Percentiles rank a stretch among this genome's conserved stretches.
These are phyloP conservation scores for Pichia sp. DNA, from an alignment of 1,139 yeast genomes.

Conservation along the genomic window DNA sequence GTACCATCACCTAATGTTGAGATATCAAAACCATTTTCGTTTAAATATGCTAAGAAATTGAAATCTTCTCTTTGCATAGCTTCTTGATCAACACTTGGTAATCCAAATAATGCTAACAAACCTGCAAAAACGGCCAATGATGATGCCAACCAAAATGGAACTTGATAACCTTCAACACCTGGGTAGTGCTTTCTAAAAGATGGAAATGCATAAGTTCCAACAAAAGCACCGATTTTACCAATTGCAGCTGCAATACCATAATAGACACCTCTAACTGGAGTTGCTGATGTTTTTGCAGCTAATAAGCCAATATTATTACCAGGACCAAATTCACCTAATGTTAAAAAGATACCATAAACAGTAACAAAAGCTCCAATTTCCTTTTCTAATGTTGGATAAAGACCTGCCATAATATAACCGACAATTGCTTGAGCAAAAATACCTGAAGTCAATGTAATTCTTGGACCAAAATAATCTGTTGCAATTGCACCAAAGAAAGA, in stretches of 20 bases:
- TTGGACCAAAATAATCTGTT: slow-evolving; percentile 86
- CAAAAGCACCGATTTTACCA: slow-evolving; percentile 90
- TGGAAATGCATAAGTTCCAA: slow-evolving; percentile 86
- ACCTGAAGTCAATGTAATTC: slow-evolving; percentile 68
- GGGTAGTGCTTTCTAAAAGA: slow-evolving; percentile 30
- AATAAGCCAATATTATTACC: slow-evolving; percentile 88
- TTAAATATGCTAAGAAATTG: slow-evolving; percentile 59
- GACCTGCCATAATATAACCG: slow-evolving; percentile 83
- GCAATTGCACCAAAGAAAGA: slow-evolving; percentile 73
- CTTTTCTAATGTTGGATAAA: slow-evolving; percentile 46
- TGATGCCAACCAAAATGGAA: slow-evolving; percentile 80
- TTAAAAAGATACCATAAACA: slow-evolving; percentile 76
- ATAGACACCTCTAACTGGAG: slow-evolving; percentile 84
- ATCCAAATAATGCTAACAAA: slow-evolving; percentile 56
- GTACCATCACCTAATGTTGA: slow-evolving; percentile 40
- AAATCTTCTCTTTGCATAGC: slow-evolving; percentile 74
- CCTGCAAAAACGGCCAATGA: slow-evolving; percentile 72
- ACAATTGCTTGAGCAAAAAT: slow-evolving; percentile 65
- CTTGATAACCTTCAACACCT: slow-evolving; percentile 43
- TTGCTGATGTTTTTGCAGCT: slow-evolving; percentile 81
- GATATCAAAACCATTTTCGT: slow-evolving; percentile 52
- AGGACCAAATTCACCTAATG: slow-evolving; percentile 91
- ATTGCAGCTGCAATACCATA: slow-evolving; percentile 88
- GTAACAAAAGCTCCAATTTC: slow-evolving; percentile 76
- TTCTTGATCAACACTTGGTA: slow-evolving; percentile 80